phyloP scores from a whole-genome alignment of 495 filamentous ascomycete species.

The Daldinia bambusicola region DNA sequence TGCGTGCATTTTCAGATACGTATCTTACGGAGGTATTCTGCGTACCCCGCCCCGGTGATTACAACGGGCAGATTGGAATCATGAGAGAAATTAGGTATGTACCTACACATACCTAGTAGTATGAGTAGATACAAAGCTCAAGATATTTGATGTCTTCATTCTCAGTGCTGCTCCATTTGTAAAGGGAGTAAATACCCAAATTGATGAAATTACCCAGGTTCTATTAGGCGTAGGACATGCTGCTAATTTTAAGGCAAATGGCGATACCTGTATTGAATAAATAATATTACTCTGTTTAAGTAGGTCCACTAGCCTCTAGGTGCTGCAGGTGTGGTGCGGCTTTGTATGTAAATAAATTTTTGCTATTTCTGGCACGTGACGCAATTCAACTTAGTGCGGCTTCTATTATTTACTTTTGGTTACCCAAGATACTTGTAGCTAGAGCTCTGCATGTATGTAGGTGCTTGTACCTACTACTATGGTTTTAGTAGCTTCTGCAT shows the following conservation, averaged over 20 bases:
- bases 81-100: slow-evolving; percentile 1
- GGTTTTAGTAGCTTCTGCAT: no score
- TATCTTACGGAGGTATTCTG: slow-evolving; percentile 3
- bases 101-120: not conserved
- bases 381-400: not conserved
- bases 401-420: no score
- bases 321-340: no score
- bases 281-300: no score
- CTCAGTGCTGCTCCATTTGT: not conserved
- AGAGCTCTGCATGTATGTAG: no score
- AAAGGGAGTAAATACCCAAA: not conserved
- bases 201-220: not conserved
- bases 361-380: not conserved
- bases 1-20: slow-evolving; percentile 1
- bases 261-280: no score
- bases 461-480: no score
- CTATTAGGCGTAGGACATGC: not conserved
- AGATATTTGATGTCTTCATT: slow-evolving; percentile 5
- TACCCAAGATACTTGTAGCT: no score
- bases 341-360: not conserved
- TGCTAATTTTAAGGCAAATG: not conserved
- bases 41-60: slow-evolving; percentile 2
- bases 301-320: no score
- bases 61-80: not conserved
- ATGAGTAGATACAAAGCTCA: not conserved